Conservation (phyloP, 2,329 filamentous ascomycete genomes). For the Phialophora expanda region DNA sequence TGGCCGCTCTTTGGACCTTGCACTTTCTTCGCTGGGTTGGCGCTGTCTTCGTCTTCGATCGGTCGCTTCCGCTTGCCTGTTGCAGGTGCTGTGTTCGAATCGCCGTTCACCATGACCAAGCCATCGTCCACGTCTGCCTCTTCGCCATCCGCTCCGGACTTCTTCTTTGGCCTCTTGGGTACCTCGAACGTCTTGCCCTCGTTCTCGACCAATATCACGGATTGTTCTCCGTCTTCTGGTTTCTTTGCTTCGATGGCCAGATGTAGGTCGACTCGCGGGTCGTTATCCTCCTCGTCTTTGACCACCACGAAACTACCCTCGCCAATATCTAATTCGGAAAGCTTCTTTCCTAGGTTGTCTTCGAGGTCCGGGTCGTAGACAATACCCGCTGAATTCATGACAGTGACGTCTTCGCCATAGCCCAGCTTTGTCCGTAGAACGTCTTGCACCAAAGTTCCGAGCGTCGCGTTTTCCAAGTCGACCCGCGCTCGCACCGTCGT, state of each 20-base stretch:
- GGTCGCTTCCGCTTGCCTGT: slow-evolving; percentile 35
- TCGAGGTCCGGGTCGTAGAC: slow-evolving; percentile 90
- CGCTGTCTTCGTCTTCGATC: slow-evolving; percentile 29
- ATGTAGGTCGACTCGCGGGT: slow-evolving; percentile 77
- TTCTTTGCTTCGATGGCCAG: slow-evolving; percentile 55
- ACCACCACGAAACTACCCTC: slow-evolving; percentile 79
- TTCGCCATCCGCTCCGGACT: slow-evolving; percentile 21
- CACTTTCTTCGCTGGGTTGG: slow-evolving; percentile 36
- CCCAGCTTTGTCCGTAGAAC: slow-evolving; percentile 73
- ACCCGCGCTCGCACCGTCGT: slow-evolving; percentile 70
- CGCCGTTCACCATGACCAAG: slow-evolving; percentile 23
- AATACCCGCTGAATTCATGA: slow-evolving; percentile 75
- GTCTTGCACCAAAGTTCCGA: slow-evolving; percentile 78
- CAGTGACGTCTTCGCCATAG: slow-evolving; percentile 79
- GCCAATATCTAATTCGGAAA: slow-evolving; percentile 76
- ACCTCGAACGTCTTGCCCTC: slow-evolving; percentile 50
- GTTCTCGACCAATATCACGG: slow-evolving; percentile 47
- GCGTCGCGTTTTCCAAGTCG: slow-evolving; percentile 72
- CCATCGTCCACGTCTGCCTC: slow-evolving; percentile 20
- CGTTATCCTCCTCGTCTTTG: slow-evolving; percentile 70
- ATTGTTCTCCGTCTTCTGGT: slow-evolving; percentile 46
- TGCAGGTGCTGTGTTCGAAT: slow-evolving; percentile 1
- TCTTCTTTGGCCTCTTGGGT: slow-evolving; percentile 52
- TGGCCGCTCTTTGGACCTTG: slow-evolving; percentile 22
- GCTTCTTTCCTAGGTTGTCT: slow-evolving; percentile 79